Evolutionary conservation across 2,329 filamentous ascomycete species (phyloP).

Genomic region (Trichoderma arundinaceum): DNA sequence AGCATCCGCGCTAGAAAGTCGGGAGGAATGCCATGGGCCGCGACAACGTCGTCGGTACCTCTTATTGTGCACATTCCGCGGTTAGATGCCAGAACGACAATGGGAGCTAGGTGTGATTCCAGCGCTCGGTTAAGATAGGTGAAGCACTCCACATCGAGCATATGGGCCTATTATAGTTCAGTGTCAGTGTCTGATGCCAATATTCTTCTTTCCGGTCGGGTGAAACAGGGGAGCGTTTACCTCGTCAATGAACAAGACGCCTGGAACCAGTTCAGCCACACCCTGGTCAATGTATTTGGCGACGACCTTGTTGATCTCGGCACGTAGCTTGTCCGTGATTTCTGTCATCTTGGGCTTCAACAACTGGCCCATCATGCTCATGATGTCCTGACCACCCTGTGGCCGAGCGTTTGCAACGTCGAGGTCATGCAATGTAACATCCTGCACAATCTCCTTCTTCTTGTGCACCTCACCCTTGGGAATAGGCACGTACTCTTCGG

Average conservation of each 20-base stretch:
- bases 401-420: conserved; percentile 95
- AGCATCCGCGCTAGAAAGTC: conserved; percentile 93
- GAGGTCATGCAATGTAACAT: conserved; percentile 95
- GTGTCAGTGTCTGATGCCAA: conserved; percentile 27
- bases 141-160: conserved; percentile 99
- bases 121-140: conserved; percentile 98
- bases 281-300: conserved; percentile 99
- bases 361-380: conserved; percentile 99
- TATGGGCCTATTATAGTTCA: conserved; percentile 75
- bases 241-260: conserved; percentile 98
- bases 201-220: conserved; percentile 14
- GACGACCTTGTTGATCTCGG: conserved; percentile 98
- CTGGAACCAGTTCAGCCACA: conserved; percentile 95
- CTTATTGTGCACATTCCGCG: conserved; percentile 92
- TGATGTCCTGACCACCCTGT: conserved; percentile 97
- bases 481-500: conserved; percentile 98
- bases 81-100: conserved; percentile 97
- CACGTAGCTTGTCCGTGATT: conserved; percentile 94
- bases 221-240: conserved; percentile 54
- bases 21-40: conserved; percentile 90
- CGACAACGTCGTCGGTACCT: conserved; percentile 79
- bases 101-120: conserved; percentile 91
- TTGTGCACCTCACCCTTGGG: conserved; percentile 99
- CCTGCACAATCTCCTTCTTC: conserved; percentile 99
- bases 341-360: conserved; percentile 99